Evolutionary conservation across 192 early-diverging fungal genomes (phyloP).

Genomic region (Pilobolus umbonatus): DNA sequence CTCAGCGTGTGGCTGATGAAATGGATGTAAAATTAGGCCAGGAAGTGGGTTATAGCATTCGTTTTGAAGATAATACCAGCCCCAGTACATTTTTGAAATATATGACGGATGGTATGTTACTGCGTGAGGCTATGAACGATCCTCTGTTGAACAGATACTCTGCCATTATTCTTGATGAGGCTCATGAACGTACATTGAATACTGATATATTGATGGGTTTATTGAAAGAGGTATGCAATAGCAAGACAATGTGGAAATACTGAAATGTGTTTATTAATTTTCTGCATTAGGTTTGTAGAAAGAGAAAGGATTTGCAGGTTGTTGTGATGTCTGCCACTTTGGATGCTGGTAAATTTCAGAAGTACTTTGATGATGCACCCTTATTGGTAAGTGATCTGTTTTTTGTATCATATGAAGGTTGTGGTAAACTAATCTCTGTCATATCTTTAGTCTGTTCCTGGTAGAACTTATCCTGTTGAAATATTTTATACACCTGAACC

Average conservation of each 20-base stretch:
- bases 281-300: slow-evolving; percentile 55
- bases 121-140: slow-evolving; percentile 96
- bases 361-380: slow-evolving; percentile 95
- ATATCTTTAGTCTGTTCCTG: slow-evolving; percentile 68
- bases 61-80: slow-evolving; percentile 95
- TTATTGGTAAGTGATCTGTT: slow-evolving; percentile 56
- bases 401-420: too few species aligned
- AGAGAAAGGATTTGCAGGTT: slow-evolving; percentile 81
- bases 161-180: slow-evolving; percentile 96
- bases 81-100: slow-evolving; percentile 86
- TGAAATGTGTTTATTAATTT: slow-evolving; percentile 22
- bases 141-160: slow-evolving; percentile 84
- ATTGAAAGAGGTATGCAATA: slow-evolving; percentile 71
- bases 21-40: slow-evolving; percentile 90
- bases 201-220: slow-evolving; percentile 99
- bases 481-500: slow-evolving; percentile 96
- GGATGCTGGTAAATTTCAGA: slow-evolving; percentile 98
- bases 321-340: slow-evolving; percentile 98
- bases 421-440: background rate
- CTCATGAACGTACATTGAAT: slow-evolving; percentile 93
- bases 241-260: too few species aligned
- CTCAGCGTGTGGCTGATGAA: slow-evolving; percentile 97
- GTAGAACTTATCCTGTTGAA: slow-evolving; percentile 97
- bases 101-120: slow-evolving; percentile 99
- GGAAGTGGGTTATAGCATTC: slow-evolving; percentile 97